A percentile compares a stretch with the other conserved stretches of the same genome.
phyloP scores from a whole-genome alignment of 305 asterid species.

The Fraxinus sp. region DNA sequence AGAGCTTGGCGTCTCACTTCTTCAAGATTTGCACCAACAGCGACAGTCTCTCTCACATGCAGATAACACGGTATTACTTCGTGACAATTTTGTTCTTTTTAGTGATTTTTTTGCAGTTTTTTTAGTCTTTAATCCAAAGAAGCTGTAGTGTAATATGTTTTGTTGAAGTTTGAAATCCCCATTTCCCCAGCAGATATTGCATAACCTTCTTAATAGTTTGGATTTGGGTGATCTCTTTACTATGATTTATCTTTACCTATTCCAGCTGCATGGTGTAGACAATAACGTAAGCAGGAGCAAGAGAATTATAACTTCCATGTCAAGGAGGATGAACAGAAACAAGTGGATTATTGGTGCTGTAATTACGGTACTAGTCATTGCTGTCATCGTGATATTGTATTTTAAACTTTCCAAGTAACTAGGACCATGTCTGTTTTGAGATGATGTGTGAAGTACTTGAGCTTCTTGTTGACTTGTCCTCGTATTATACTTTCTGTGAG shows the following conservation, averaged over 20 bases:
- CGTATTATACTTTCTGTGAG: neutral
- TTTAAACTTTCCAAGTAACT: constrained; percentile 52
- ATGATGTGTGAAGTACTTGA: neutral
- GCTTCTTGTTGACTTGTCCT: neutral
- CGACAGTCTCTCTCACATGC: constrained; percentile 68
- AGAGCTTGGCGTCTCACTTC: constrained; percentile 85
- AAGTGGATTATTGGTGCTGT: constrained; percentile 59
- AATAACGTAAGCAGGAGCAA: constrained; percentile 64
- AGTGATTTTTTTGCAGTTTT: neutral
- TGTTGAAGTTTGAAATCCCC: neutral
- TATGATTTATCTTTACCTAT: neutral
- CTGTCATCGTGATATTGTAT: constrained; percentile 50
- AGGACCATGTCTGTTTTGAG: neutral
- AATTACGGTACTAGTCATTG: constrained; percentile 46
- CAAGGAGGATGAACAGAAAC: constrained; percentile 69
- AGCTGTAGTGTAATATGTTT: neutral
- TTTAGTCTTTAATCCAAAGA: neutral
- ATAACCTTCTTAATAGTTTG: neutral
- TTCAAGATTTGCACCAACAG: constrained; percentile 75
- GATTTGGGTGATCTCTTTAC: too few species aligned
- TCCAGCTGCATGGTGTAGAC: constrained; percentile 67
- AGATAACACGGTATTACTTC: constrained; percentile 52
- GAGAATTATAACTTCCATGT: constrained; percentile 52
- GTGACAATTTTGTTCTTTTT: neutral
- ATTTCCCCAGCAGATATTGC: neutral